Evolutionary conservation across 1,139 yeast genomes (phyloP).

Genomic region (Meyerozyma athensensis): DNA sequence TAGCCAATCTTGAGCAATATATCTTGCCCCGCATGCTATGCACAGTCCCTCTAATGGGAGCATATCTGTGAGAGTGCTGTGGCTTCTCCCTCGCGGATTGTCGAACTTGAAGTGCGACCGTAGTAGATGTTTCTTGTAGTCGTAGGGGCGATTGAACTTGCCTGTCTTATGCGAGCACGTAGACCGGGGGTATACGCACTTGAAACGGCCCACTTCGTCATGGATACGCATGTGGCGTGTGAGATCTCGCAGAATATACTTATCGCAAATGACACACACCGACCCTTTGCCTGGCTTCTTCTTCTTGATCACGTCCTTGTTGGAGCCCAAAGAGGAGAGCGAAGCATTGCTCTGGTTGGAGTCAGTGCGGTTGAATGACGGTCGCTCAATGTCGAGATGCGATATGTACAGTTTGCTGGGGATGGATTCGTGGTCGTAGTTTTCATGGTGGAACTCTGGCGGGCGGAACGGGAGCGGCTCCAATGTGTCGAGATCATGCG

Average conservation of each 20-base stretch:
- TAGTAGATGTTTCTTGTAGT: conserved; percentile 43
- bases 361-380: conserved; percentile 14
- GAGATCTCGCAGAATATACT: conserved; percentile 40
- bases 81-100: conserved; percentile 39
- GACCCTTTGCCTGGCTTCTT: conserved; percentile 37
- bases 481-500: not conserved
- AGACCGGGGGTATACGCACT: conserved; percentile 39
- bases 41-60: conserved; percentile 37
- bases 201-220: conserved; percentile 43
- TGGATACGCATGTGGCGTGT: conserved; percentile 45
- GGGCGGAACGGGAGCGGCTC: conserved; percentile 3
- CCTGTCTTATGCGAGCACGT: conserved; percentile 44
- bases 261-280: conserved; percentile 37
- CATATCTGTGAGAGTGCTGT: conserved; percentile 41
- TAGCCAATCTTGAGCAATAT: conserved; percentile 38
- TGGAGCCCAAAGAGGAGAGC: not conserved
- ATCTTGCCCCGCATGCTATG: conserved; percentile 33
- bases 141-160: conserved; percentile 45
- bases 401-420: conserved; percentile 3
- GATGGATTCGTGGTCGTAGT: not conserved
- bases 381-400: conserved; percentile 4
- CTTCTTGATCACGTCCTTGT: conserved; percentile 19
- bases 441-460: conserved; percentile 1
- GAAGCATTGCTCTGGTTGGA: conserved; percentile 24
- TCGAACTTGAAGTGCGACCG: conserved; percentile 44